A percentile compares a stretch with the other conserved stretches of the same genome.
These are phyloP conservation scores for Coccinonectria pachysandricola DNA, from an alignment of 2,329 filamentous ascomycete species.

Conservation along the genomic window DNA sequence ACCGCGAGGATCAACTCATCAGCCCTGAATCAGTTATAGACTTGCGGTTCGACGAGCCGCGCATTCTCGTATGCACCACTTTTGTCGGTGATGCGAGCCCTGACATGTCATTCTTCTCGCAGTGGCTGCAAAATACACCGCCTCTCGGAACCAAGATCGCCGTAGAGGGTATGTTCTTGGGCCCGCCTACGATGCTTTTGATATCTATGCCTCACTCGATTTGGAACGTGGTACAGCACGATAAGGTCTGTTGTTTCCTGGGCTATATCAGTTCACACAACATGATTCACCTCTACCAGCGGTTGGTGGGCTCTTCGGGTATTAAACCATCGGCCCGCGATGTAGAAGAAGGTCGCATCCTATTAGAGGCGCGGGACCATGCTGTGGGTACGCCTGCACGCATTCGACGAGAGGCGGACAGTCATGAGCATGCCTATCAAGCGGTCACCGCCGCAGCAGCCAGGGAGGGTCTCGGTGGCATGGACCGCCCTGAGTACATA, in stretches of 20 bases:
- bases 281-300: slow-evolving; percentile 54
- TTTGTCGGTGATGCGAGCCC: slow-evolving; percentile 56
- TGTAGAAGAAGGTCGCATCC: slow-evolving; percentile 46
- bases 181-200: slow-evolving; percentile 54
- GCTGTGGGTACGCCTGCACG: slow-evolving; percentile 26
- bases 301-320: slow-evolving; percentile 38
- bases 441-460: no score
- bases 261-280: slow-evolving; percentile 58
- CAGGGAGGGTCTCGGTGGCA: slow-evolving; percentile 14
- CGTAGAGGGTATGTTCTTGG: slow-evolving; percentile 59
- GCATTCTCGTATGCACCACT: slow-evolving; percentile 56
- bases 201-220: slow-evolving; percentile 56
- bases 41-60: slow-evolving; percentile 50
- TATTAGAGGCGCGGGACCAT: slow-evolving; percentile 42
- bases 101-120: slow-evolving; percentile 56
- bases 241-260: slow-evolving; percentile 56
- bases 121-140: slow-evolving; percentile 53
- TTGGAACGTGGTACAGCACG: slow-evolving; percentile 54
- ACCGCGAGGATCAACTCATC: slow-evolving; percentile 31
- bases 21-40: slow-evolving; percentile 40
- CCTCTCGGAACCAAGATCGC: slow-evolving; percentile 46
- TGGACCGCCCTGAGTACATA: slow-evolving; percentile 15
- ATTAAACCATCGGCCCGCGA: slow-evolving; percentile 39
- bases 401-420: slow-evolving; percentile 18
- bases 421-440: slow-evolving; percentile 15